Conservation (phyloP, 805 yeast genomes). For the Saccharomycopsis olivae region DNA sequence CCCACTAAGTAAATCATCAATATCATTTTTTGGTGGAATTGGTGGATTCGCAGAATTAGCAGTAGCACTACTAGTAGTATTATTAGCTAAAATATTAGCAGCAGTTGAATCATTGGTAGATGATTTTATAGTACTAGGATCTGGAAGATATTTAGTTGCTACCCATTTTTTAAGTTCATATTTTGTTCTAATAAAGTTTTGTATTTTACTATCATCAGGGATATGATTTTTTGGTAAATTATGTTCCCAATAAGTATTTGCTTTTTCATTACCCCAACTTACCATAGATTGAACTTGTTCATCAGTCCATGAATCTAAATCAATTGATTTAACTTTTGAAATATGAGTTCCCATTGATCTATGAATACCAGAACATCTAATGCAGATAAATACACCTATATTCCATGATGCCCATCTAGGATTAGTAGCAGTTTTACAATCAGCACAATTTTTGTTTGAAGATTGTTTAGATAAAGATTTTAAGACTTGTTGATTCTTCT, state of each 20-base stretch:
- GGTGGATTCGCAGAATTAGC: neutral
- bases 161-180: constrained; percentile 90
- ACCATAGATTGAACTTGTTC: constrained; percentile 79
- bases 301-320: constrained; percentile 93
- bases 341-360: constrained; percentile 94
- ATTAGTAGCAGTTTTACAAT: constrained; percentile 79
- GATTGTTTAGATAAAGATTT: constrained; percentile 68
- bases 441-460: constrained; percentile 75
- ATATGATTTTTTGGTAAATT: constrained; percentile 57
- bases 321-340: constrained; percentile 85
- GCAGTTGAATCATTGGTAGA: constrained; percentile 10
- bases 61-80: neutral
- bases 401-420: constrained; percentile 99
- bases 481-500: constrained; percentile 45
- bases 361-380: constrained; percentile 92
- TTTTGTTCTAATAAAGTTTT: constrained; percentile 83
- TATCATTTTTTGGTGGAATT: neutral
- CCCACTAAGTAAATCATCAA: constrained; percentile 4
- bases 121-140: constrained; percentile 31
- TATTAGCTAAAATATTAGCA: constrained; percentile 9
- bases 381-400: constrained; percentile 85
- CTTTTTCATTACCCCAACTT: constrained; percentile 74
- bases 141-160: constrained; percentile 42
- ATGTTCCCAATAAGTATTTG: constrained; percentile 79
- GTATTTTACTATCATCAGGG: constrained; percentile 79